Evolutionary conservation across 139 green algal genomes (phyloP).

Genomic region (Diplosphaera chodatii): DNA sequence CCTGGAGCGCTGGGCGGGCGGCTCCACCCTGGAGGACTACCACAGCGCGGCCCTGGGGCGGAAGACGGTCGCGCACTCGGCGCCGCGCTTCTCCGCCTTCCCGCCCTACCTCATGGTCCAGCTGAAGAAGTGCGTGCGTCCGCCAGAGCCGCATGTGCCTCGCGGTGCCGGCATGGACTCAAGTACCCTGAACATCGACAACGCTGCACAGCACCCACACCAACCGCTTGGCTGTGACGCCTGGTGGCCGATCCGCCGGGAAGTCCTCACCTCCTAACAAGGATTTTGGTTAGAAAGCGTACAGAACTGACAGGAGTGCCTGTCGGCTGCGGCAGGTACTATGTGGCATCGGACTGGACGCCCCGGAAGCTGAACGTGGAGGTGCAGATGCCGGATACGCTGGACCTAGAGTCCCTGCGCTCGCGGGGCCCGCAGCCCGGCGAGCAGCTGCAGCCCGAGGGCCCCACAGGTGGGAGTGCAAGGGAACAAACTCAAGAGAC

Average conservation of each 20-base stretch:
- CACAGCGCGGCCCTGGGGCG: slow-evolving; percentile 55
- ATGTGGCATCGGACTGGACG: slow-evolving; percentile 73
- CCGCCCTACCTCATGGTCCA: slow-evolving; percentile 85
- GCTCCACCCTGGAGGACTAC: slow-evolving; percentile 75
- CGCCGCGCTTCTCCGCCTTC: slow-evolving; percentile 74
- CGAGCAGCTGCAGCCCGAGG: slow-evolving; percentile 75
- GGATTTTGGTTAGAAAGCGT: too few species aligned
- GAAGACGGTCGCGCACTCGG: slow-evolving; percentile 39
- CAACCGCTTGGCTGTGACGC: too few species aligned
- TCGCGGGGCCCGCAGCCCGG: slow-evolving; percentile 47
- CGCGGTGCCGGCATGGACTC: too few species aligned
- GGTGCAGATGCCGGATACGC: slow-evolving; percentile 72
- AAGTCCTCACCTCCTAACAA: too few species aligned
- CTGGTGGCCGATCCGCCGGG: too few species aligned
- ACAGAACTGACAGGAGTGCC: background rate
- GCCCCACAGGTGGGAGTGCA: slow-evolving; percentile 15
- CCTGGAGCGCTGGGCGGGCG: slow-evolving; percentile 55
- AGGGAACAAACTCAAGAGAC: too few species aligned
- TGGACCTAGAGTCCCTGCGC: slow-evolving; percentile 78
- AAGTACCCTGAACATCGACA: too few species aligned
- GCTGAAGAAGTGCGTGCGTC: slow-evolving; percentile 46
- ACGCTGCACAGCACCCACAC: too few species aligned
- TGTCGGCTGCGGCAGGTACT: slow-evolving; percentile 47
- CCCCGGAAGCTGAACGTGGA: slow-evolving; percentile 83
- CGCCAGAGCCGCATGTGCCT: too few species aligned